phyloP scores from a whole-genome alignment of 2,329 filamentous ascomycete species.

The Phialophora verrucosa region DNA sequence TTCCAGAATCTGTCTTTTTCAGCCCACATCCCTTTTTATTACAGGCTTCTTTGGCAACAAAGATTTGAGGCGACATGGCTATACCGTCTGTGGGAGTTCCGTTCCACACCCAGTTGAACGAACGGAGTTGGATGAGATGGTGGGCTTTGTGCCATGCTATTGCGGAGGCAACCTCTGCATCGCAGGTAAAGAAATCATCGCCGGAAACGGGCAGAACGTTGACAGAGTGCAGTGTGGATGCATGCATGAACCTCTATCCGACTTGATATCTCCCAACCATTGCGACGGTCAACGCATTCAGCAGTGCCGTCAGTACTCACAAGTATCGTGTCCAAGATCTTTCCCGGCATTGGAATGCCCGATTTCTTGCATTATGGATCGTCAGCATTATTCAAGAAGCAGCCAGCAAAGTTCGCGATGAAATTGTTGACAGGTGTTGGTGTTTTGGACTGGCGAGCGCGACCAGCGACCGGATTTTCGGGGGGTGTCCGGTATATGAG shows the following conservation, averaged over 20 bases:
- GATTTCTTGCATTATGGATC: conserved; percentile 65
- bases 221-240: conserved; percentile 56
- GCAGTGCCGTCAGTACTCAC: conserved; percentile 61
- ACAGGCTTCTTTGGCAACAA: conserved; percentile 65
- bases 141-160: conserved; percentile 62
- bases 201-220: not conserved
- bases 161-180: conserved; percentile 64
- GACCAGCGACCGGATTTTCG: conserved; percentile 65
- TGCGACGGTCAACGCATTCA: conserved; percentile 61
- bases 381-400: conserved; percentile 60
- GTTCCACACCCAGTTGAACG: conserved; percentile 45
- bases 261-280: conserved; percentile 60
- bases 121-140: conserved; percentile 57
- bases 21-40: conserved; percentile 63
- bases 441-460: conserved; percentile 56
- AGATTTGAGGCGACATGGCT: conserved; percentile 64
- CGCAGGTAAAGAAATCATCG: conserved; percentile 52
- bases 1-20: conserved; percentile 63
- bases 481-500: conserved; percentile 65
- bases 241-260: conserved; percentile 64
- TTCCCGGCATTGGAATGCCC: conserved; percentile 65
- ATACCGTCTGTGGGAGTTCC: conserved; percentile 60
- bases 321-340: conserved; percentile 64
- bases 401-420: conserved; percentile 53
- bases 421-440: conserved; percentile 61